Percentiles rank a stretch among this genome's conserved stretches.
Conservation (phyloP, 805 yeast genomes). For the Metschnikowia colocasiae region DNA sequence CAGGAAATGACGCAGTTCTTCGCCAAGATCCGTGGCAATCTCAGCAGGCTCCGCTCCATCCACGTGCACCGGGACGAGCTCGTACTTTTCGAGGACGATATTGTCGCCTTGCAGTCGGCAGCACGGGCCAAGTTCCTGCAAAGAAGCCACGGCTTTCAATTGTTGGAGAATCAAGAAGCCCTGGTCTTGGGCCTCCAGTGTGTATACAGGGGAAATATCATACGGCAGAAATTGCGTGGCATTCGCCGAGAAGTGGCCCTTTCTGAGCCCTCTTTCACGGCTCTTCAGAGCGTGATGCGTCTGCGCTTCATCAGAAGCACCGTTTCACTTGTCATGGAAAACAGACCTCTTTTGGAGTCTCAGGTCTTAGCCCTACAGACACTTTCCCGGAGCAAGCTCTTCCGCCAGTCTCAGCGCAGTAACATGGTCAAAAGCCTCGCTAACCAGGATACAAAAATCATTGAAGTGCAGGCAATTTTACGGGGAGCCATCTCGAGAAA, state of each 20-base stretch:
- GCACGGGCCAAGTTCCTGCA: slow-evolving; percentile 26
- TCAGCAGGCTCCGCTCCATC: slow-evolving; percentile 29
- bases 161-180: neutral
- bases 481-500: slow-evolving; percentile 36
- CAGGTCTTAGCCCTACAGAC: slow-evolving; percentile 29
- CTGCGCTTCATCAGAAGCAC: slow-evolving; percentile 28
- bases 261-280: neutral
- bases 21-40: slow-evolving; percentile 49
- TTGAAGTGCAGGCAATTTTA: slow-evolving; percentile 35
- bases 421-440: slow-evolving; percentile 3
- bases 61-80: slow-evolving; percentile 36
- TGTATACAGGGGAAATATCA: slow-evolving; percentile 5
- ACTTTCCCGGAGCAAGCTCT: slow-evolving; percentile 19
- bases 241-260: neutral
- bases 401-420: slow-evolving; percentile 1
- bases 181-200: slow-evolving; percentile 8
- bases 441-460: slow-evolving; percentile 16
- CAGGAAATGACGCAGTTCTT: slow-evolving; percentile 49
- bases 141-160: neutral
- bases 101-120: slow-evolving; percentile 40
- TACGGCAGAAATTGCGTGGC: neutral
- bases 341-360: slow-evolving; percentile 22
- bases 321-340: slow-evolving; percentile 22
- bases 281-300: slow-evolving; percentile 43
- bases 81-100: slow-evolving; percentile 25